Evolutionary conservation across 148 eudicot species (phyloP).

Genomic region (Amaranthus hypochondriacus): DNA sequence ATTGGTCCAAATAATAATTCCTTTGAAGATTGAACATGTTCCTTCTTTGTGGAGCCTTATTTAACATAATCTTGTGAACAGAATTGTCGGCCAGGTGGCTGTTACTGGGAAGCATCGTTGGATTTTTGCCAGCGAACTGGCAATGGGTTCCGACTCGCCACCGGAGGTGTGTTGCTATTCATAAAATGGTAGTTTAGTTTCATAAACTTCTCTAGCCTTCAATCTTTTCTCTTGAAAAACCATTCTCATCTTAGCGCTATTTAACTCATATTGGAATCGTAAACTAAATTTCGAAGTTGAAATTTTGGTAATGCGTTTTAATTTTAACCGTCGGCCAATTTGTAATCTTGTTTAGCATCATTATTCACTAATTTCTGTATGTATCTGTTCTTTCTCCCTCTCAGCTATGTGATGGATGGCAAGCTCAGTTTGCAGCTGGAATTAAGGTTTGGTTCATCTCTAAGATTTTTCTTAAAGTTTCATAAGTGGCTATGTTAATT

Average conservation of each 20-base stretch:
- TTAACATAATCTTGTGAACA: conserved; percentile 26
- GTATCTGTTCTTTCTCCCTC: conserved; percentile 20
- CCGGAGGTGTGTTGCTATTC: conserved; percentile 48
- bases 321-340: too few species aligned
- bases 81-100: conserved; percentile 82
- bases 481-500: too few species aligned
- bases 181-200: background rate
- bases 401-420: conserved; percentile 70
- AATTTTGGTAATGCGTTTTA: too few species aligned
- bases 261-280: too few species aligned
- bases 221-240: too few species aligned
- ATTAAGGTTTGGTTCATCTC: conserved; percentile 49
- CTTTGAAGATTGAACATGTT: background rate
- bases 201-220: background rate
- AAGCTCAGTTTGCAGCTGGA: conserved; percentile 79
- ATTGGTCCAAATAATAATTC: background rate
- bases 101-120: conserved; percentile 79
- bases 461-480: background rate
- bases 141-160: conserved; percentile 31
- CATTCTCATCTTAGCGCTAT: too few species aligned
- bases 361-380: background rate
- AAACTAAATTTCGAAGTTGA: too few species aligned
- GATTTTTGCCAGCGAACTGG: conserved; percentile 50
- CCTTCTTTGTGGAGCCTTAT: background rate
- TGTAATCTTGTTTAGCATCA: background rate